A percentile compares a stretch with the other conserved stretches of the same genome.
phyloP scores from a whole-genome alignment of 306 rosid species.

The Inga leiocalycina region DNA sequence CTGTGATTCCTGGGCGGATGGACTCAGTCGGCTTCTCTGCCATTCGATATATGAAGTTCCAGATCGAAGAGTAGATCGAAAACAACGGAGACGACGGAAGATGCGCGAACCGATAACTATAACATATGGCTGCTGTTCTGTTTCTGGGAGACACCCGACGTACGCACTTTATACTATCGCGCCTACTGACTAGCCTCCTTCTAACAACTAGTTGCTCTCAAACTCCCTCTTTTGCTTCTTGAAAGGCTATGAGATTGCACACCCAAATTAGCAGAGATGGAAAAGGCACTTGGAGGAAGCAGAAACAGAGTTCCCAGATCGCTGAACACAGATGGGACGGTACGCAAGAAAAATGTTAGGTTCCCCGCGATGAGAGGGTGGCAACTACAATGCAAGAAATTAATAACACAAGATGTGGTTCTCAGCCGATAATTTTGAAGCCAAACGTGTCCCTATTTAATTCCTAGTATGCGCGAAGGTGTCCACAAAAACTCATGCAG shows the following conservation, averaged over 20 bases:
- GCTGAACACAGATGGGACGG: not conserved
- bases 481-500: constrained; percentile 42
- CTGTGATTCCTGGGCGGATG: constrained; percentile 26
- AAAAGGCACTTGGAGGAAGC: not conserved
- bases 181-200: not conserved
- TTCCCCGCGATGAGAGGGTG: not conserved
- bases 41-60: constrained; percentile 27
- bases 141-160: not conserved
- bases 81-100: not conserved
- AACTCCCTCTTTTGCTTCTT: not conserved
- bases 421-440: not conserved
- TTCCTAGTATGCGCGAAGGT: constrained; percentile 42
- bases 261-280: not conserved
- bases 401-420: not conserved
- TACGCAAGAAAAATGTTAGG: not conserved
- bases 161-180: not conserved
- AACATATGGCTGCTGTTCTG: not conserved
- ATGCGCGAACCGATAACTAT: not conserved
- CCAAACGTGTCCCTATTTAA: constrained; percentile 1
- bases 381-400: constrained; percentile 7
- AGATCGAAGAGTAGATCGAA: not conserved
- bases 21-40: constrained; percentile 32
- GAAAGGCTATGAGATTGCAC: not conserved
- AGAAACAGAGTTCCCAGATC: constrained; percentile 2
- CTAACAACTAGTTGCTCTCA: not conserved